Evolutionary conservation across 2,329 filamentous ascomycete species (phyloP).

Genomic region (Colletotrichum sublineola): DNA sequence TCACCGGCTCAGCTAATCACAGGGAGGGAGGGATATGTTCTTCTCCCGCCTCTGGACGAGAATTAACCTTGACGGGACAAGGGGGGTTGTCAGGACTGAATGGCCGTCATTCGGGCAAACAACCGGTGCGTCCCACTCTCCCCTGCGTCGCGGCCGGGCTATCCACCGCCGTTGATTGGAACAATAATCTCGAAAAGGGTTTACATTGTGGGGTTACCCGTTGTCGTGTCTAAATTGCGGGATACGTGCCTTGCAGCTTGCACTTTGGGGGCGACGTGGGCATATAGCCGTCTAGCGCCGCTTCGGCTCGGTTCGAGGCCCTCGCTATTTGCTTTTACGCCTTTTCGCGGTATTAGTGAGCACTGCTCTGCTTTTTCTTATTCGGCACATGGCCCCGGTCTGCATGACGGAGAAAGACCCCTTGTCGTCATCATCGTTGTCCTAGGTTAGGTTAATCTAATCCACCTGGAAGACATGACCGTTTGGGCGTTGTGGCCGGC

Average conservation of each 20-base stretch:
- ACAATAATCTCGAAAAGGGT: constrained; percentile 38
- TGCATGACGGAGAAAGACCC: neutral
- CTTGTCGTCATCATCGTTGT: constrained; percentile 16
- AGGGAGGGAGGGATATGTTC: neutral
- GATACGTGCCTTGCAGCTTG: constrained; percentile 38
- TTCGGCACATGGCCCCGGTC: neutral
- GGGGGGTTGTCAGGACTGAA: neutral
- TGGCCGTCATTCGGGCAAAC: constrained; percentile 1
- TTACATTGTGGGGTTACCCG: constrained; percentile 29
- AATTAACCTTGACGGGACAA: constrained; percentile 30
- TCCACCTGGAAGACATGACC: constrained; percentile 15
- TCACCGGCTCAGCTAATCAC: constrained; percentile 18
- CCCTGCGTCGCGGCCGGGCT: constrained; percentile 1
- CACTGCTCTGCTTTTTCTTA: neutral
- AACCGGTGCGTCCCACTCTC: neutral
- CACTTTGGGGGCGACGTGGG: constrained; percentile 4
- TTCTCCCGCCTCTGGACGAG: neutral
- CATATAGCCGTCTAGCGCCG: constrained; percentile 1
- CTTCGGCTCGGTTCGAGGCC: neutral
- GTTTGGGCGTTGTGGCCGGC: constrained; percentile 13
- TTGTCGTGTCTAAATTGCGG: constrained; percentile 41
- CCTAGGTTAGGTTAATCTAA: constrained; percentile 33
- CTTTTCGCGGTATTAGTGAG: neutral
- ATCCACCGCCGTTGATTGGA: constrained; percentile 24
- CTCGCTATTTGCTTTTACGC: neutral